phyloP scores from a whole-genome alignment of 2,329 filamentous ascomycete genomes.

The Colletotrichum sp. region DNA sequence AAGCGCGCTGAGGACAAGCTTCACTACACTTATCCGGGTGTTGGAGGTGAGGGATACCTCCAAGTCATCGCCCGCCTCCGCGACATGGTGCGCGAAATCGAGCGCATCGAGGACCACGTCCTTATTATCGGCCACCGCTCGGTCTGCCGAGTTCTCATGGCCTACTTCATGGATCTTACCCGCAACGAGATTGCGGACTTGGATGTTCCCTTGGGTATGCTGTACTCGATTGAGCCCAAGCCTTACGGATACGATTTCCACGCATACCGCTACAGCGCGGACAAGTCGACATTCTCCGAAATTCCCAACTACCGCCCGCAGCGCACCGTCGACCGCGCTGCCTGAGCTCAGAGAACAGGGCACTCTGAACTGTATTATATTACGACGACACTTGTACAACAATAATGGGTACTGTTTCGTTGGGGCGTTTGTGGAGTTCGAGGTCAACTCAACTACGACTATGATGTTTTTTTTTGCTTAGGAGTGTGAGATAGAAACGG shows the following conservation, averaged over 20 bases:
- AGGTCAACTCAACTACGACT: conserved; percentile 13
- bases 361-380: conserved; percentile 6
- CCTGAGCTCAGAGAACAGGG: conserved; percentile 23
- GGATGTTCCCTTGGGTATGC: conserved; percentile 90
- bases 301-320: conserved; percentile 82
- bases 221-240: conserved; percentile 96
- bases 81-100: conserved; percentile 94
- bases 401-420: conserved; percentile 2
- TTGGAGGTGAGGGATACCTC: conserved; percentile 94
- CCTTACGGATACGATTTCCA: conserved; percentile 98
- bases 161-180: conserved; percentile 94
- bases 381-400: conserved; percentile 11
- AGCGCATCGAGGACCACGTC: conserved; percentile 95
- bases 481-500: neutral
- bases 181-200: conserved; percentile 92
- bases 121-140: conserved; percentile 92
- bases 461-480: conserved; percentile 5
- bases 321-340: conserved; percentile 52
- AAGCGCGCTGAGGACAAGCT: conserved; percentile 87
- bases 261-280: conserved; percentile 87
- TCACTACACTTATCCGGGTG: conserved; percentile 94
- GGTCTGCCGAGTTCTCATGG: conserved; percentile 88
- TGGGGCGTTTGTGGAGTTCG: conserved; percentile 11
- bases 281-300: conserved; percentile 81
- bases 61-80: conserved; percentile 96